These are phyloP conservation scores for Trichoderma koningii DNA, from an alignment of 2,329 filamentous ascomycete genomes.

Conservation along the genomic window DNA sequence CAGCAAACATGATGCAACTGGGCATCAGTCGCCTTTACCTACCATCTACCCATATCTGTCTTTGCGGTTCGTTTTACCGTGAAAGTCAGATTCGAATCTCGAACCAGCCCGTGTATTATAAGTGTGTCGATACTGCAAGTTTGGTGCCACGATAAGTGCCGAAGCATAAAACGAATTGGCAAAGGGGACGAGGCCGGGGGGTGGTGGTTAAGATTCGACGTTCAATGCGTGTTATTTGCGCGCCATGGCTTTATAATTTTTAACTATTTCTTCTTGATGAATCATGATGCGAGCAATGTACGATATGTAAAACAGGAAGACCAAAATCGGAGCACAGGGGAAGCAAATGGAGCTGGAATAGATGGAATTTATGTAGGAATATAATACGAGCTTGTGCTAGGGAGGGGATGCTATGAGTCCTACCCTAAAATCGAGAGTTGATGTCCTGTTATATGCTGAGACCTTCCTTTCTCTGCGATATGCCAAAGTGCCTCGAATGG, in stretches of 20 bases:
- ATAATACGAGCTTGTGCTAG: background rate
- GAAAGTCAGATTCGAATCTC: background rate
- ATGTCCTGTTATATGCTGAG: no score
- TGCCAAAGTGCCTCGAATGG: no score
- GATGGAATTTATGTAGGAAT: background rate
- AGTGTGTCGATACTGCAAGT: background rate
- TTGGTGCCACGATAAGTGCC: background rate
- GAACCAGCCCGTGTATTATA: conserved; percentile 8
- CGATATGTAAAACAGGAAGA: conserved; percentile 1
- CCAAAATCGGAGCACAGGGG: background rate
- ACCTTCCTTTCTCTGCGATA: no score
- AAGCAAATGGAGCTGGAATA: background rate
- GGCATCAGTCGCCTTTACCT: background rate
- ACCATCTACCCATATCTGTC: background rate
- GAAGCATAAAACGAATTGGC: background rate
- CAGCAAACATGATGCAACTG: conserved; percentile 13
- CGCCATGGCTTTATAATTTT: background rate
- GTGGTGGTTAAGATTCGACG: background rate
- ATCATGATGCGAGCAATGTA: conserved; percentile 9
- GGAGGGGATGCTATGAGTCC: no score
- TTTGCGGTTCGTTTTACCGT: background rate
- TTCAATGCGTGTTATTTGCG: conserved; percentile 3
- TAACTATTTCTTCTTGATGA: background rate
- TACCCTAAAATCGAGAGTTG: no score
- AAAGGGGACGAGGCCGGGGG: background rate